Evolutionary conservation across 192 early-diverging fungal genomes (phyloP), one percentile per base, ranked within the genome.

Genomic region (Coemansia sp.): DNA sequence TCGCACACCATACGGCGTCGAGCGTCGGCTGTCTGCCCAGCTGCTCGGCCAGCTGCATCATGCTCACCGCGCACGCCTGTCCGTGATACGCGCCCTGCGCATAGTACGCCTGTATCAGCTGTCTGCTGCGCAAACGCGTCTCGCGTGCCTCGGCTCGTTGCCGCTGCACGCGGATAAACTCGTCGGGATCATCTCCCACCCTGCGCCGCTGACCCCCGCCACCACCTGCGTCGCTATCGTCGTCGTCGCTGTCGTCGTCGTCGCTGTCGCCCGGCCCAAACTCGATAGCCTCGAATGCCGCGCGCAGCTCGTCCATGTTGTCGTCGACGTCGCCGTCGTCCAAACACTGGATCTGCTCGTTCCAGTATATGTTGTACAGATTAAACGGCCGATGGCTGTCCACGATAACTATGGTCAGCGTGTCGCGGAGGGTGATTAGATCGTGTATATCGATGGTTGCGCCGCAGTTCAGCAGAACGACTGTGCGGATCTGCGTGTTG

Each of bases 361-460:
- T 82, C 67, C 84, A 83, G 61, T 85, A 93, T 13, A 95, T 67
- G 59, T 92, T 93, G 36, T 89, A 86, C 19, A 98, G 83, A 60
- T 95, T 90, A 25, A 92, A 80, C 19, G 95, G 95, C 47, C 95
- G 75, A 61, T 93, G 94, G 53, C 88, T 91, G 60, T 98, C 95
- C 47, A 95, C 77, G 3, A 98, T 82, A 59, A 93, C 85, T 6
- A 96, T 78, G 0, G 80, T 86, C 23, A 92, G 83, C 7, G 85
- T 69, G 32, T 78, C 74, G 29, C 81, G 68, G 22, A 92, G 66
- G 0, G 47, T 56, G 51, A 94, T 71, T 24, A 76, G 72, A 30
- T 91, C 87, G 16, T 78, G 72, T 11, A 95, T 60, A 35, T 96
- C 89, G 27, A 92, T 82, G 16, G 87, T 64, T 6, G 87, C 93